Evolutionary conservation across 2,329 filamentous ascomycete genomes (phyloP), one percentile per base, ranked within the genome.

Genomic region (Oidium heveae): DNA sequence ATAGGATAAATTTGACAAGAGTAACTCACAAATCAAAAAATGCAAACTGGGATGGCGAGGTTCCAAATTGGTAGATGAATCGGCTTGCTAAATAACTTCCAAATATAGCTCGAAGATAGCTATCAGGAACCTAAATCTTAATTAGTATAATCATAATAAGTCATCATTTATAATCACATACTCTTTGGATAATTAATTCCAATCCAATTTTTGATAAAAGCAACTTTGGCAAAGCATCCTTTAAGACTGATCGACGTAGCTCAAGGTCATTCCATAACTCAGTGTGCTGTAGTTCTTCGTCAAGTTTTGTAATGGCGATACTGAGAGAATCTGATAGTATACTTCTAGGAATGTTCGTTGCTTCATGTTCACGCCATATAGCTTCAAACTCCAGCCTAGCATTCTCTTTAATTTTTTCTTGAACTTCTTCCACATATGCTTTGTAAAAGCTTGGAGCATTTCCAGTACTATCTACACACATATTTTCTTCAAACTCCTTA

Each of bases 1-100:
- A 7, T 5, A 28, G 22, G 12, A 56, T 41, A 1, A 20, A 28
- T n/a, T 49, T 2, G 18, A 16, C 15, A 36, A 20, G 18, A 46
- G 33, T 47, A 41, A 82, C 84, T 79, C 72, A 88, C 84, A 96
- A 98, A 67, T 94, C 86, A 69, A 94, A 98, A 74, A 98, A 98
- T 41, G 89, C 87, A 71, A 98, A 96, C 64, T 95, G 89, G 71
- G 83, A 91, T 5, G 91, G 88, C 60, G 78, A 82, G 66, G 87
- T 88, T 63, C 91, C 91, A 66, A 89, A 91, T 67, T 94, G 80
- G 68, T 98, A 98, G 43, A 98, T 86, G 67, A 98, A 98, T 46
- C 91, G 83, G 64, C 84, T 93, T 52, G 91, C 89, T 61, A 98
- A 74, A 70, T 89, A 95, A 66, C 85, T 93, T 61, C 91, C 91